Percentiles rank a stretch among this genome's conserved stretches.
Evolutionary conservation across 495 filamentous ascomycete species (phyloP).

Genomic region (Hypoxylon lienhwacheense): DNA sequence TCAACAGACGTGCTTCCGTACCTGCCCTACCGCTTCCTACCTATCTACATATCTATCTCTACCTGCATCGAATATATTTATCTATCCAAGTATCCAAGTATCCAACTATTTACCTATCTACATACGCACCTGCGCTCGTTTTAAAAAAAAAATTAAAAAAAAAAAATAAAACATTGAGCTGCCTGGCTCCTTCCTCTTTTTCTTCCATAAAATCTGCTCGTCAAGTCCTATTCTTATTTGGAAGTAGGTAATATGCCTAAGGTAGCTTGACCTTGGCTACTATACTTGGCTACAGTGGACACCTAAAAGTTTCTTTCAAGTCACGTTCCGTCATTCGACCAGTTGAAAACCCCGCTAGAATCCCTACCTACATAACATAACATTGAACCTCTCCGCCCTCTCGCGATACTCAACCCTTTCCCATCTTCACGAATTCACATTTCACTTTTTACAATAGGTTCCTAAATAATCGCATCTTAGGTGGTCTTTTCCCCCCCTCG

Average conservation of each 20-base stretch:
- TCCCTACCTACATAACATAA: slow-evolving; percentile 39
- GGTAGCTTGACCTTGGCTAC: slow-evolving; percentile 23
- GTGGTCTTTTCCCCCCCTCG: slow-evolving; percentile 12
- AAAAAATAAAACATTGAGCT: slow-evolving; percentile 9
- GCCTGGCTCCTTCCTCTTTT: slow-evolving; percentile 9
- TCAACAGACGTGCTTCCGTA: too few species aligned
- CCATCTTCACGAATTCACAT: slow-evolving; percentile 24
- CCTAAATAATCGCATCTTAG: slow-evolving; percentile 30
- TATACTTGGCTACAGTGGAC: slow-evolving; percentile 31
- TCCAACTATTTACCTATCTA: slow-evolving; percentile 2
- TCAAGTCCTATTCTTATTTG: slow-evolving; percentile 27
- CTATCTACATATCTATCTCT: too few species aligned
- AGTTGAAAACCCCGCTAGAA: slow-evolving; percentile 41
- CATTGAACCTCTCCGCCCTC: slow-evolving; percentile 37
- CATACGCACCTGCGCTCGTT: background rate
- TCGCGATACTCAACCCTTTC: slow-evolving; percentile 33
- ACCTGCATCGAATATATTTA: too few species aligned
- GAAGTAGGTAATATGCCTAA: slow-evolving; percentile 27
- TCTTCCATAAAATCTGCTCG: slow-evolving; percentile 24
- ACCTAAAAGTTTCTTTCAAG: slow-evolving; percentile 36
- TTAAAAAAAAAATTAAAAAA: too few species aligned
- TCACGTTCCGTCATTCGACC: slow-evolving; percentile 39
- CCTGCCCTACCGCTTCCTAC: too few species aligned
- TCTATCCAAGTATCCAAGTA: too few species aligned
- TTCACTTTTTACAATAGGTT: too few species aligned